Conservation (phyloP, 805 yeast genomes). For the Saturnispora sanitii region DNA sequence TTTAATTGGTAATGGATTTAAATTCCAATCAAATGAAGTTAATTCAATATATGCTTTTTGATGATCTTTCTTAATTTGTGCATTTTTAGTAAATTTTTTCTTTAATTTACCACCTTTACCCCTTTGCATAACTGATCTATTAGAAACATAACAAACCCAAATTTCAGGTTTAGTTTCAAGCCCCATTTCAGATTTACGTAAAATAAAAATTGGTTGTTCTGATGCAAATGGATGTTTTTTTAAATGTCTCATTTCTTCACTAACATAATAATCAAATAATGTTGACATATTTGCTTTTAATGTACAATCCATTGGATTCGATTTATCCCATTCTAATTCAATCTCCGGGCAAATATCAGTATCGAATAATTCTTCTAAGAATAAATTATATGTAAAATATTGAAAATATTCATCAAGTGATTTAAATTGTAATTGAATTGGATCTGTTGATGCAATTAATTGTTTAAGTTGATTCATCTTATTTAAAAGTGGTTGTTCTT, state of each 20-base stretch:
- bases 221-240: constrained; percentile 51
- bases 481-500: neutral
- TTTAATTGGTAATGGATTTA: constrained; percentile 19
- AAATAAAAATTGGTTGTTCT: constrained; percentile 48
- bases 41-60: constrained; percentile 32
- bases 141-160: constrained; percentile 47
- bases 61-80: constrained; percentile 7
- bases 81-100: constrained; percentile 10
- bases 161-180: constrained; percentile 27
- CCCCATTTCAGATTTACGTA: constrained; percentile 35
- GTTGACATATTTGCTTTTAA: constrained; percentile 35
- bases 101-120: constrained; percentile 21
- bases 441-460: constrained; percentile 17
- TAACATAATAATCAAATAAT: constrained; percentile 38
- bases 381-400: constrained; percentile 52
- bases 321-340: constrained; percentile 24
- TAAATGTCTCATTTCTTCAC: constrained; percentile 42
- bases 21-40: constrained; percentile 52
- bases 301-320: constrained; percentile 28
- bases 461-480: constrained; percentile 14
- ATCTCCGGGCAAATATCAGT: constrained; percentile 38
- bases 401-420: constrained; percentile 42
- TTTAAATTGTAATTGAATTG: constrained; percentile 37
- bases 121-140: constrained; percentile 28
- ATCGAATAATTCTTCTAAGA: constrained; percentile 49